phyloP scores from a whole-genome alignment of 2,329 filamentous ascomycete species.

The Claviceps monticola region DNA sequence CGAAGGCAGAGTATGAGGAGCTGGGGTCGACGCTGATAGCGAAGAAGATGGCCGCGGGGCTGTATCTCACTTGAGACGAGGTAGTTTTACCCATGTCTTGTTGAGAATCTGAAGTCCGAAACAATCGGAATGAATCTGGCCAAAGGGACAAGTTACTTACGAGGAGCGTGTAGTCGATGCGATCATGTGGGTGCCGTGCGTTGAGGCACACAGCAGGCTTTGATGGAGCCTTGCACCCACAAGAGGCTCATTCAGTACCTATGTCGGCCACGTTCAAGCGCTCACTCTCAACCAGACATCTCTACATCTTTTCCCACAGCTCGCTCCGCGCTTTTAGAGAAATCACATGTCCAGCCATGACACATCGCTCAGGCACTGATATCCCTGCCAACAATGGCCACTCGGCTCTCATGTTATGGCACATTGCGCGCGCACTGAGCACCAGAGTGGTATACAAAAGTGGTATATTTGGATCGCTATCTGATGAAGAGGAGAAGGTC shows the following conservation, averaged over 20 bases:
- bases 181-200: not conserved
- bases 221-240: not conserved
- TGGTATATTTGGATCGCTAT: slow-evolving; percentile 2
- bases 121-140: too few species aligned
- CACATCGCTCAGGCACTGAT: too few species aligned
- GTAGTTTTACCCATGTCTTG: not conserved
- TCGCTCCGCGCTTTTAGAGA: not conserved
- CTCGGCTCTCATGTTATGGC: not conserved
- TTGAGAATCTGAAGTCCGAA: too few species aligned
- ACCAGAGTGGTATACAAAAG: slow-evolving; percentile 2
- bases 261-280: not conserved
- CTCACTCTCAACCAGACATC: not conserved
- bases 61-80: slow-evolving; percentile 3
- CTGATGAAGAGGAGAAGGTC: slow-evolving; percentile 1
- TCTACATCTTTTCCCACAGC: not conserved
- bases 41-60: slow-evolving; percentile 45
- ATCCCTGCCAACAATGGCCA: not conserved
- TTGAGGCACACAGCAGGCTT: not conserved
- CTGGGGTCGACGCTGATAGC: slow-evolving; percentile 62
- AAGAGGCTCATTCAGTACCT: too few species aligned
- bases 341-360: not conserved
- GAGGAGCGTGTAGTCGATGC: too few species aligned
- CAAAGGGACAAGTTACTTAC: too few species aligned
- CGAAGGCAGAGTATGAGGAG: slow-evolving; percentile 82
- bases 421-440: not conserved